These are phyloP conservation scores for Suillus hirtellus DNA, from an alignment of 768 basidiomycete genomes.

Conservation along the genomic window DNA sequence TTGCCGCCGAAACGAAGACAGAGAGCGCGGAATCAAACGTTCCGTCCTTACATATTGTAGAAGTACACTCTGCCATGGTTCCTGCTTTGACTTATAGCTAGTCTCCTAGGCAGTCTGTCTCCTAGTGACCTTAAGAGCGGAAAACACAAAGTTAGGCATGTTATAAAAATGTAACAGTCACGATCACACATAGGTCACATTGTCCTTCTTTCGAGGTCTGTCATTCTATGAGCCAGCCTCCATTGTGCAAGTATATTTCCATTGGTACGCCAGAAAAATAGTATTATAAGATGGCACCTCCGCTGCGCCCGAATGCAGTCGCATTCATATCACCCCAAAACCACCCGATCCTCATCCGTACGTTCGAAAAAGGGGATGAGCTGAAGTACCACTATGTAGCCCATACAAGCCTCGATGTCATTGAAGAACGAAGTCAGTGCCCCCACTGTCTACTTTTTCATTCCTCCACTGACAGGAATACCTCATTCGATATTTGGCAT, in stretches of 20 bases:
- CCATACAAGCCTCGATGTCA: slow-evolving; percentile 86
- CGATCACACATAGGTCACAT: background rate
- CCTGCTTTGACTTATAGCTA: too few relatives aligned
- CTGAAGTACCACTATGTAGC: slow-evolving; percentile 91
- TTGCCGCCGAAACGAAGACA: too few relatives aligned
- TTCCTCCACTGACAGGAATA: background rate
- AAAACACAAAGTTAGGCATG: too few relatives aligned
- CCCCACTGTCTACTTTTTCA: slow-evolving; percentile 5
- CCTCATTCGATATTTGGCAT: background rate
- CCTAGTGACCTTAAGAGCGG: too few relatives aligned
- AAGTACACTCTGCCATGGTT: too few relatives aligned
- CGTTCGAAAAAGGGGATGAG: slow-evolving; percentile 60
- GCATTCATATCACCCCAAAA: slow-evolving; percentile 87
- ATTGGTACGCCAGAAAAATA: background rate
- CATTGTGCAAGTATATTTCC: background rate
- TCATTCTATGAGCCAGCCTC: background rate
- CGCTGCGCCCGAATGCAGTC: slow-evolving; percentile 73
- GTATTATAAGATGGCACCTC: slow-evolving; percentile 53
- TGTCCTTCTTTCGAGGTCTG: too few relatives aligned
- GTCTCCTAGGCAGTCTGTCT: too few relatives aligned
- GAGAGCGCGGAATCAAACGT: too few relatives aligned
- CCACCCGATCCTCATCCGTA: slow-evolving; percentile 73
- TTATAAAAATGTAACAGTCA: too few relatives aligned
- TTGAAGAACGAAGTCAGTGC: slow-evolving; percentile 84
- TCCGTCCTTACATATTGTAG: too few relatives aligned